Evolutionary conservation across 179 eudicot species (phyloP).

Genomic region (Carnegiea gigantea): DNA sequence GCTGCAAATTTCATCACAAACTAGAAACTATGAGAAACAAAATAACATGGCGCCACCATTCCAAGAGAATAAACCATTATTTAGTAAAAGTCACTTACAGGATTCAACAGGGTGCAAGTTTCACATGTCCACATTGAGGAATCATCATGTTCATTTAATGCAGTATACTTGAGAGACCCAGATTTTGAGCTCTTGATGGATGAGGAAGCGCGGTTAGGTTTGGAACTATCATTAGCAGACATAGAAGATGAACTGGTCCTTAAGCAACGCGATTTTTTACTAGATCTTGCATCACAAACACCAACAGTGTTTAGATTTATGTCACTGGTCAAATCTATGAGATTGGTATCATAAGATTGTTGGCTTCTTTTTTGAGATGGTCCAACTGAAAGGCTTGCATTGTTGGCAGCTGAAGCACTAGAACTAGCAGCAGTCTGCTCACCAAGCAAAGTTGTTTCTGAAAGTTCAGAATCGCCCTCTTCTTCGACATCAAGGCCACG

Average conservation of each 20-base stretch:
- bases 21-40: not conserved
- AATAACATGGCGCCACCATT: not conserved
- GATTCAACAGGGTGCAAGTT: constrained; percentile 80
- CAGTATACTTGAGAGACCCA: constrained; percentile 22
- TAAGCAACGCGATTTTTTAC: constrained; percentile 28
- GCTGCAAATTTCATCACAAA: constrained; percentile 44
- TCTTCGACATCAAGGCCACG: constrained; percentile 36
- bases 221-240: constrained; percentile 13
- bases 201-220: constrained; percentile 23
- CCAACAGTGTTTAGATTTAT: constrained; percentile 19
- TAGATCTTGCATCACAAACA: constrained; percentile 18
- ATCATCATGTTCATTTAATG: constrained; percentile 14
- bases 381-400: constrained; percentile 19
- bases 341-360: constrained; percentile 15
- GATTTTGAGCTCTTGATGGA: constrained; percentile 30
- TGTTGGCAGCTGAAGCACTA: constrained; percentile 19
- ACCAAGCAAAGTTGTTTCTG: constrained; percentile 23
- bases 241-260: constrained; percentile 22
- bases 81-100: constrained; percentile 47
- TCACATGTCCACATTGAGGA: constrained; percentile 64
- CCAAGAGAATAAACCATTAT: not conserved
- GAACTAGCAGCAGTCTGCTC: constrained; percentile 33
- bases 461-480: constrained; percentile 34
- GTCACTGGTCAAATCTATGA: constrained; percentile 41
- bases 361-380: constrained; percentile 51